Base-by-base conservation (phyloP, 441 rosid species). In the Eruca vesicaria region DNA sequence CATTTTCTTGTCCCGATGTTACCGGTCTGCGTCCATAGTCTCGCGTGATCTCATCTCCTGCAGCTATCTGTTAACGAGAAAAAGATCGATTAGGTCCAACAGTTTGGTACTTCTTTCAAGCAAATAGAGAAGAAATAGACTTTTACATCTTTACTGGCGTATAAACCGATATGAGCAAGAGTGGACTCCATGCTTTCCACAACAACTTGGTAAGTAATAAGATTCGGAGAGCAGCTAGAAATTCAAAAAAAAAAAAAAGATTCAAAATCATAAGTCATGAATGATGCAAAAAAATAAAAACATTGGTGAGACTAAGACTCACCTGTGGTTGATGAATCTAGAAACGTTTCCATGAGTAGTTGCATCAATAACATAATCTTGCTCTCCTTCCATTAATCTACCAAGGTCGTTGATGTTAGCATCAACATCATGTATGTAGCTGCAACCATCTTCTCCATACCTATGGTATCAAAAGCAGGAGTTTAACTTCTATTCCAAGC, bases 241-340 rank as follows among this genome's bases (percentile, higher is more conserved):
- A 78, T 56, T 70, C 5, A 29, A 5, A 43, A 43, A 43, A 14
- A n/a, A 63, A 29, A 79, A 57, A 28, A 75, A 2, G 7, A 61
- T 2, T 36, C n/a, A 15, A 72, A 33, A 75, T 1, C 58, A 74
- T 26, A 1, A 41, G 20, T 43, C 45, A 20, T 36, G 38, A 43
- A 63, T 16, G 53, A 38, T 8, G 52, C 19, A 23, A 60, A 59
- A 16, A 19, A 35, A n/a, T n/a, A 3, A 3, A 29, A 3, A 3
- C 9, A 50, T 43, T 55, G 58, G 26, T 50, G 26, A 35, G 31
- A 55, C 29, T 60, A 33, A 45, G 45, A 38, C 85, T 76, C 79
- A 94, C 99, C 98, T 94, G 86, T 96, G 98, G 81, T 93, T 96
- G 73, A 96, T 92, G 85, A 92, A 96, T 67, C 99, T 82, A 52